Conservation (phyloP, 352 stramenopile genomes). For the Pythium guiyangense region DNA sequence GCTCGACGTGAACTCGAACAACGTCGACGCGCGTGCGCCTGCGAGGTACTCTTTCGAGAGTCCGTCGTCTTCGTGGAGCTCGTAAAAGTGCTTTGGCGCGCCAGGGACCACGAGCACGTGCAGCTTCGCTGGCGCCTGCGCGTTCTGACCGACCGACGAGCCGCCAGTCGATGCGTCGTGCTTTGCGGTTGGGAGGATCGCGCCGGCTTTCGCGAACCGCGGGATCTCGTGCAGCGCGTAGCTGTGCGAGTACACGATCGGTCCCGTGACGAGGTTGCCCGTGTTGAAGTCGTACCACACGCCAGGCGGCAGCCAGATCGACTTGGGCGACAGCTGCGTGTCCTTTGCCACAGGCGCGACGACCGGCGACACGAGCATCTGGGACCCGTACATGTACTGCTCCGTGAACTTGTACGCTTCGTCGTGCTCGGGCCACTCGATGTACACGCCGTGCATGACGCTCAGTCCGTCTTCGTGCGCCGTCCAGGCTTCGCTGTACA, state of each 20-base stretch:
- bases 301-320: slow-evolving; percentile 40
- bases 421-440: slow-evolving; percentile 31
- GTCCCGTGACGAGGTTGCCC: slow-evolving; percentile 16
- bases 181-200: slow-evolving; percentile 19
- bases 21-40: slow-evolving; percentile 7
- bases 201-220: slow-evolving; percentile 23
- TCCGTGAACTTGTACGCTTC: slow-evolving; percentile 27
- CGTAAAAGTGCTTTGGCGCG: slow-evolving; percentile 6
- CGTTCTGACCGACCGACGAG: slow-evolving; percentile 18
- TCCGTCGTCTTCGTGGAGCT: slow-evolving; percentile 33
- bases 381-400: slow-evolving; percentile 42
- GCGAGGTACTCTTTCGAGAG: slow-evolving; percentile 21
- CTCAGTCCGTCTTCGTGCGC: slow-evolving; percentile 24
- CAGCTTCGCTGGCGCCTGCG: slow-evolving; percentile 12
- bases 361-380: slow-evolving; percentile 39
- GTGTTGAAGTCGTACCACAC: slow-evolving; percentile 34
- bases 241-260: slow-evolving; percentile 16
- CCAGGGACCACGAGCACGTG: slow-evolving; percentile 21
- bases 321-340: slow-evolving; percentile 20
- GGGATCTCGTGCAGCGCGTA: slow-evolving; percentile 28
- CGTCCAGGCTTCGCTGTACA: slow-evolving; percentile 29
- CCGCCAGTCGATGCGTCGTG: background rate
- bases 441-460: slow-evolving; percentile 33
- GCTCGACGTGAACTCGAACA: slow-evolving; percentile 15
- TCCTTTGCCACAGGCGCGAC: slow-evolving; percentile 16